These are phyloP conservation scores for Coemansia sp. DNA, from an alignment of 192 early-diverging fungal genomes.

Conservation along the genomic window DNA sequence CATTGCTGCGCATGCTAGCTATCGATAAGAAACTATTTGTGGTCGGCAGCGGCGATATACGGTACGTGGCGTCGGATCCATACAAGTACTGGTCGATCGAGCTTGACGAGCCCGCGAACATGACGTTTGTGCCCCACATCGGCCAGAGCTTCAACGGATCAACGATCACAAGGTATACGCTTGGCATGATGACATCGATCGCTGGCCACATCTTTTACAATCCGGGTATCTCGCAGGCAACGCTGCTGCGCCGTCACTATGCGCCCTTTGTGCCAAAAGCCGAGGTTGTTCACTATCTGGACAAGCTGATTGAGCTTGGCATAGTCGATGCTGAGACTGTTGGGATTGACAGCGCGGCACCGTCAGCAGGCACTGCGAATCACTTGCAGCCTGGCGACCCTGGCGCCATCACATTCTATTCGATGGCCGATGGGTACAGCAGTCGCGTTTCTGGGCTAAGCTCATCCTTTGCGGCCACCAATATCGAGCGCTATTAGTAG, in stretches of 20 bases:
- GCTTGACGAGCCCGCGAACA: neutral
- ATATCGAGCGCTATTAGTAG: neutral
- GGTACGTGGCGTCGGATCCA: conserved; percentile 27
- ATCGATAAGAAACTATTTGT: conserved; percentile 7
- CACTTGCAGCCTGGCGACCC: conserved; percentile 1
- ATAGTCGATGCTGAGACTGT: conserved; percentile 18
- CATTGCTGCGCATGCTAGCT: conserved; percentile 12
- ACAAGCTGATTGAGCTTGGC: conserved; percentile 19
- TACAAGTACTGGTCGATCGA: conserved; percentile 28
- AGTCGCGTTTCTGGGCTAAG: neutral
- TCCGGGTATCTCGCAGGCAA: conserved; percentile 35
- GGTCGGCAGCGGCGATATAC: conserved; percentile 37
- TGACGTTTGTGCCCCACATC: conserved; percentile 21
- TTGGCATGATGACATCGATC: conserved; percentile 25
- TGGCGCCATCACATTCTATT: conserved; percentile 25
- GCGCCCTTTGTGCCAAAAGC: conserved; percentile 30
- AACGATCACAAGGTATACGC: conserved; percentile 15
- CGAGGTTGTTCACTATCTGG: conserved; percentile 31
- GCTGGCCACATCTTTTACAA: conserved; percentile 26
- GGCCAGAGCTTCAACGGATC: conserved; percentile 37
- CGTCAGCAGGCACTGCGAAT: neutral
- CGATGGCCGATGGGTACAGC: conserved; percentile 15
- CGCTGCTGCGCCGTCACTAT: conserved; percentile 36
- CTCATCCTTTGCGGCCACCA: neutral
- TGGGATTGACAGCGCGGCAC: neutral